These are phyloP conservation scores for Xylaria telfairii DNA, from an alignment of 495 filamentous ascomycete species.

Conservation along the genomic window DNA sequence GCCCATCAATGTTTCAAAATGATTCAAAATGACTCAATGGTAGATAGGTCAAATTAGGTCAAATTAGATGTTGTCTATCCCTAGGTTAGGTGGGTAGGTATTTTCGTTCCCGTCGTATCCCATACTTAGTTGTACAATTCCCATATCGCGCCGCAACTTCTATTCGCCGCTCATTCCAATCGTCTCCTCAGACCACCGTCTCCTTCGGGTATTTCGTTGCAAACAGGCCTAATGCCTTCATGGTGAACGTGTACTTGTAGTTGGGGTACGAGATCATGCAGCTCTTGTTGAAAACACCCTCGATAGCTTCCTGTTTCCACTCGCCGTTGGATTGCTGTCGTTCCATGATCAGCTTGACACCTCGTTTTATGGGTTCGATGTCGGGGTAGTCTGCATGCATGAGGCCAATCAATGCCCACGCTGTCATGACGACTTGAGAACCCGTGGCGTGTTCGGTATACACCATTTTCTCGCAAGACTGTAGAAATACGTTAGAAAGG, in stretches of 20 bases:
- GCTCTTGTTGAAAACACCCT: conserved; percentile 98
- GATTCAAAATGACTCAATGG: not conserved
- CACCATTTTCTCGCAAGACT: conserved; percentile 61
- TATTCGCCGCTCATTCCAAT: not conserved
- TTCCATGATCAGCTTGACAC: conserved; percentile 80
- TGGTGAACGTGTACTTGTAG: conserved; percentile 96
- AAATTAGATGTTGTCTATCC: not conserved
- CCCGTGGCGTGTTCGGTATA: conserved; percentile 59
- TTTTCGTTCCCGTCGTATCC: not conserved
- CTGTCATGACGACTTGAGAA: conserved; percentile 91
- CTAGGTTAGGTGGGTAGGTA: not conserved
- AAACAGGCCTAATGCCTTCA: conserved; percentile 92
- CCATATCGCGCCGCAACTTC: no score
- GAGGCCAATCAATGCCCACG: conserved; percentile 85
- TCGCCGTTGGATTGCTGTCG: conserved; percentile 88
- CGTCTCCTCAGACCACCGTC: conserved; percentile 44
- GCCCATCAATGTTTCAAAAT: not conserved
- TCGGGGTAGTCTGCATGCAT: conserved; percentile 87
- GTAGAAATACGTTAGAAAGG: conserved; percentile 25
- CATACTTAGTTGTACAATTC: no score
- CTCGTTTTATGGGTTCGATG: conserved; percentile 71
- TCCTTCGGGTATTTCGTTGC: conserved; percentile 75
- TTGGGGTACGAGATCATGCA: conserved; percentile 99
- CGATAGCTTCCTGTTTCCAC: conserved; percentile 94
- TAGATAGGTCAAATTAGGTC: no score